phyloP scores from a whole-genome alignment of 331 rosid species.

The Acacia concinna region DNA sequence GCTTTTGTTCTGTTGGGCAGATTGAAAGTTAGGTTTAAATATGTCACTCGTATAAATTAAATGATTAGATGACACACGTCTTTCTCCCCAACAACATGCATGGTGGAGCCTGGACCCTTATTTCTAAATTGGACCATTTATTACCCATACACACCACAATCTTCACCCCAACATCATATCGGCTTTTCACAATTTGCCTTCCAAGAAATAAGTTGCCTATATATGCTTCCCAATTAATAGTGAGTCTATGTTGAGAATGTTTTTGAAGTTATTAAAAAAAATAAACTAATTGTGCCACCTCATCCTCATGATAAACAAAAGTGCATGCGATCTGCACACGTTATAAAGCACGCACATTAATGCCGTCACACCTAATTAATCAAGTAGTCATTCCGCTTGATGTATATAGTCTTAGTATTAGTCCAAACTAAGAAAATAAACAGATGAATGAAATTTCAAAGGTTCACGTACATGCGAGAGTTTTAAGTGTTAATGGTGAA shows the following conservation, averaged over 20 bases:
- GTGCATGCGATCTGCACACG: not conserved
- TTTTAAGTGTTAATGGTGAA: not conserved
- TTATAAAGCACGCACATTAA: not conserved
- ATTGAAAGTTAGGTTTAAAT: not conserved
- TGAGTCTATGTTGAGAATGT: too few species aligned
- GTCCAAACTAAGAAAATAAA: not conserved
- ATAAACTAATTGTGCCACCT: too few species aligned
- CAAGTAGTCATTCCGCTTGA: not conserved
- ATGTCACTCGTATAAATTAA: too few species aligned
- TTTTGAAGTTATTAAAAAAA: too few species aligned
- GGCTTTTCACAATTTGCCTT: constrained; percentile 13
- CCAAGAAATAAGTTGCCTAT: not conserved
- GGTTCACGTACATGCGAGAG: too few species aligned
- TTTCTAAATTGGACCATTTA: not conserved
- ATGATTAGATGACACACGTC: not conserved
- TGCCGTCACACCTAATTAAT: not conserved
- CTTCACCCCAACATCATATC: not conserved
- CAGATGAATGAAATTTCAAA: not conserved
- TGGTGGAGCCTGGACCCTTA: not conserved
- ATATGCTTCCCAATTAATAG: too few species aligned
- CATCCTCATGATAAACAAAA: not conserved
- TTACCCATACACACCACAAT: not conserved
- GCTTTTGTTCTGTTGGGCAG: not conserved
- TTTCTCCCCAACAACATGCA: constrained; percentile 12
- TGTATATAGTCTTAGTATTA: not conserved